phyloP scores from a whole-genome alignment of 225 moss, liverwort and hornwort species.

The Takakia lepidozioides region DNA sequence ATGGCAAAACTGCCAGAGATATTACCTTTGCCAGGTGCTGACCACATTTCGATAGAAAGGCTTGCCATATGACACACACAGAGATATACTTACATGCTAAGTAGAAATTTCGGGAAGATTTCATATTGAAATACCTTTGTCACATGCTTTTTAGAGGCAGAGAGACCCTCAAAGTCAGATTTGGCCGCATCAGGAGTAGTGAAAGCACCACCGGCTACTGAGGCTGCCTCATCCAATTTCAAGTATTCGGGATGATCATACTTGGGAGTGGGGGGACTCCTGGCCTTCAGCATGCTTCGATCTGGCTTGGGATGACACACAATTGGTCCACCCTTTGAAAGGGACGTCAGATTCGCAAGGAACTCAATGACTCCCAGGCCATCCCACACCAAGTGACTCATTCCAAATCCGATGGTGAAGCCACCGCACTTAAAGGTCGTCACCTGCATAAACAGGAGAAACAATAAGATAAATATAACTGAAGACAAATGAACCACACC shows the following conservation, averaged over 20 bases:
- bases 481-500: not conserved
- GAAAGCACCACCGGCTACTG: conserved; percentile 32
- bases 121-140: no score
- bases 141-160: conserved; percentile 31
- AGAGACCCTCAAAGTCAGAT: conserved; percentile 40
- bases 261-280: conserved; percentile 44
- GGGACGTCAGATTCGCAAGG: conserved; percentile 58
- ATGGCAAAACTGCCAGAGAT: no score
- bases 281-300: conserved; percentile 49
- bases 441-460: conserved; percentile 22
- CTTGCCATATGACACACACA: no score
- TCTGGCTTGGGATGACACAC: conserved; percentile 41
- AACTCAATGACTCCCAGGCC: conserved; percentile 87
- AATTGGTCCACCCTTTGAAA: conserved; percentile 50
- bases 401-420: conserved; percentile 70
- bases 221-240: conserved; percentile 29
- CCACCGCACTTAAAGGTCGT: conserved; percentile 77
- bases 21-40: no score
- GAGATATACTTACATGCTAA: no score
- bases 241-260: conserved; percentile 79
- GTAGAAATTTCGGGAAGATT: no score
- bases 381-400: conserved; percentile 76
- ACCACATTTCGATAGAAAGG: no score
- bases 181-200: conserved; percentile 42
- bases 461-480: not conserved